A percentile compares a stretch with the other conserved stretches of the same genome.
These are phyloP conservation scores for Mortierella sp. DNA, from an alignment of 371 early-diverging fungal species.

Conservation along the genomic window DNA sequence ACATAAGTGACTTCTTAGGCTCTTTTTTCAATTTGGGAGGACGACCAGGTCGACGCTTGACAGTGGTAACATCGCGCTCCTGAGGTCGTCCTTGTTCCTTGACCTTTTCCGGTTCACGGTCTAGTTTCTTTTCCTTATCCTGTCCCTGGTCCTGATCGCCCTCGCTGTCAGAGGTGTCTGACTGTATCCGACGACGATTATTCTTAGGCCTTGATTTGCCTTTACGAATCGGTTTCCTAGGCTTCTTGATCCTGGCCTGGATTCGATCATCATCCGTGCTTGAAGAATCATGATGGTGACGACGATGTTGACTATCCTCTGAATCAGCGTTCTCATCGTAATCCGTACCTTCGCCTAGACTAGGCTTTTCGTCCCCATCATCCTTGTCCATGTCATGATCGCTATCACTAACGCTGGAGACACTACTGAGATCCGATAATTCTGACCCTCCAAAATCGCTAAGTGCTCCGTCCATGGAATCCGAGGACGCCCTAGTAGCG, in stretches of 20 bases:
- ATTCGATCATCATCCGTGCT: slow-evolving; percentile 22
- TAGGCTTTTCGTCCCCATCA: slow-evolving; percentile 10
- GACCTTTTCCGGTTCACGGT: neutral
- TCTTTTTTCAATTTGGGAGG: slow-evolving; percentile 26
- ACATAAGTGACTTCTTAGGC: slow-evolving; percentile 1
- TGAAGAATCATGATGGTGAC: slow-evolving; percentile 12
- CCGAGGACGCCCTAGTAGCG: neutral
- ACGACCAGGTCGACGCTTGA: slow-evolving; percentile 31
- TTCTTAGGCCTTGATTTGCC: slow-evolving; percentile 10
- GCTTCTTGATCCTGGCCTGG: slow-evolving; percentile 10
- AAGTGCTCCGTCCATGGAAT: slow-evolving; percentile 30
- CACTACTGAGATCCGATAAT: slow-evolving; percentile 46
- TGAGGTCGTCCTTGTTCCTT: neutral
- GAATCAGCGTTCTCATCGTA: slow-evolving; percentile 14
- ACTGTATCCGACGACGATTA: slow-evolving; percentile 29
- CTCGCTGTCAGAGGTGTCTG: slow-evolving; percentile 35
- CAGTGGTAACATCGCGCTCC: no score
- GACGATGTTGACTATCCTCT: slow-evolving; percentile 16
- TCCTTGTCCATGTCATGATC: slow-evolving; percentile 20
- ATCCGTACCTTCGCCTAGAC: slow-evolving; percentile 3
- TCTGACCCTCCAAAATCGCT: slow-evolving; percentile 46
- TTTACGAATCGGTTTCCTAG: neutral
- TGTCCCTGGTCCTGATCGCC: slow-evolving; percentile 3
- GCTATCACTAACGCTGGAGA: slow-evolving; percentile 32
- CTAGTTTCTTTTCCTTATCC: neutral